Conservation (phyloP, 2,329 filamentous ascomycete genomes). For the Fusarium brachygibbosum region DNA sequence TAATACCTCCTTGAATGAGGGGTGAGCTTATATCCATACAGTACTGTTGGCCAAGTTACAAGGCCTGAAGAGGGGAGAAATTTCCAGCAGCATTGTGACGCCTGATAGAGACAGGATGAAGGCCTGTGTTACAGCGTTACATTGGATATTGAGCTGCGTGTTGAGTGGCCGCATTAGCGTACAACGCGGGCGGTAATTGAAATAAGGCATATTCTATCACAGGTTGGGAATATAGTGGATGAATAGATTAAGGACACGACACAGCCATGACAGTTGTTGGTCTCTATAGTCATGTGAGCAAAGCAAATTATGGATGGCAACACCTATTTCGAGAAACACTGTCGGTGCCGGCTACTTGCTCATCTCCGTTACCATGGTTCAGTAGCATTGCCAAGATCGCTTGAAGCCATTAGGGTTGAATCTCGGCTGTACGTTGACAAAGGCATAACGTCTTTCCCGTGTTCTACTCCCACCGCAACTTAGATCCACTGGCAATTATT, state of each 20-base stretch:
- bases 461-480: conserved; percentile 34
- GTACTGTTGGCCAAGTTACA: conserved; percentile 13
- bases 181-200: conserved; percentile 28
- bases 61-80: conserved; percentile 12
- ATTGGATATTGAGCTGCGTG: conserved; percentile 22
- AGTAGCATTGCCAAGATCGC: conserved; percentile 40
- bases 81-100: conserved; percentile 5
- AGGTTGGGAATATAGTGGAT: conserved; percentile 26
- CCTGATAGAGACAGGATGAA: conserved; percentile 26
- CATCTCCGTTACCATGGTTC: conserved; percentile 6
- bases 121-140: conserved; percentile 2
- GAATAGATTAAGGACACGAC: background rate
- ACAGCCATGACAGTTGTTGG: background rate
- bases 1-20: conserved; percentile 26
- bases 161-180: conserved; percentile 50
- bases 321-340: background rate
- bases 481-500: conserved; percentile 40
- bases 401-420: conserved; percentile 26
- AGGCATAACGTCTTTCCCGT: conserved; percentile 7
- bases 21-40: conserved; percentile 11
- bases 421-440: conserved; percentile 41
- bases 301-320: background rate
- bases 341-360: conserved; percentile 23
- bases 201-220: conserved; percentile 32
- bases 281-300: conserved; percentile 5